phyloP scores from a whole-genome alignment of 352 stramenopile genomes.

The Pythium phragmiticola region DNA sequence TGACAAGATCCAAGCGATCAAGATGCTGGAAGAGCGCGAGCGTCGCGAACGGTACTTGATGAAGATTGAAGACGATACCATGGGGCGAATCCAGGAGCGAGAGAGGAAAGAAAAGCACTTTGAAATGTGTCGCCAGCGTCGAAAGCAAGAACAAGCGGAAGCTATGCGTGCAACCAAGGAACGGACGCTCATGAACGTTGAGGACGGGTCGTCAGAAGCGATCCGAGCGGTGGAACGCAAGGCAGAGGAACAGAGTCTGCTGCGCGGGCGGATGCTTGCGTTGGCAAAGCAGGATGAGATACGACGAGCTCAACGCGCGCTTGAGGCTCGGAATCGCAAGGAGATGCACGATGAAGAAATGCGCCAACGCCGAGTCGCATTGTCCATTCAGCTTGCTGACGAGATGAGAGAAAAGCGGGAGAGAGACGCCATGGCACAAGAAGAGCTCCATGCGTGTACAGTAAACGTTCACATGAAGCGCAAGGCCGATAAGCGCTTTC shows the following conservation, averaged over 20 bases:
- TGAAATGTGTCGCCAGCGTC: slow-evolving; percentile 35
- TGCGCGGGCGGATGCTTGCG: slow-evolving; percentile 43
- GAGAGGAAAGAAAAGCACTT: slow-evolving; percentile 46
- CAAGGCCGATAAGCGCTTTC: slow-evolving; percentile 33
- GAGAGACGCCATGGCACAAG: slow-evolving; percentile 41
- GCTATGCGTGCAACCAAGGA: slow-evolving; percentile 33
- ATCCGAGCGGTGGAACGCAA: slow-evolving; percentile 15
- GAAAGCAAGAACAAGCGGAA: slow-evolving; percentile 34
- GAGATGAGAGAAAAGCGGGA: slow-evolving; percentile 43
- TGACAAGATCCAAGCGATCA: slow-evolving; percentile 36
- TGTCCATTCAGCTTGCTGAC: slow-evolving; percentile 31
- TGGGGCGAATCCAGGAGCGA: slow-evolving; percentile 29
- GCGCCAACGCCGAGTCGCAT: slow-evolving; percentile 39
- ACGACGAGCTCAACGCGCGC: slow-evolving; percentile 36
- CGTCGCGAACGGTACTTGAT: slow-evolving; percentile 52
- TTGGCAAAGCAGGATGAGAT: slow-evolving; percentile 34
- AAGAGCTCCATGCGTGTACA: slow-evolving; percentile 31
- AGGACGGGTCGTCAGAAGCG: slow-evolving; percentile 36
- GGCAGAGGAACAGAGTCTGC: slow-evolving; percentile 34
- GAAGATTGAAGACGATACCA: slow-evolving; percentile 38
- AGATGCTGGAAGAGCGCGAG: slow-evolving; percentile 45
- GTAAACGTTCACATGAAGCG: slow-evolving; percentile 20
- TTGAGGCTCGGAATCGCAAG: slow-evolving; percentile 53
- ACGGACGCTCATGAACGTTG: slow-evolving; percentile 35
- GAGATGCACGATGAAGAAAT: slow-evolving; percentile 72